Evolutionary conservation across 495 filamentous ascomycete species (phyloP).

Genomic region (Aspergillus homomorphus): DNA sequence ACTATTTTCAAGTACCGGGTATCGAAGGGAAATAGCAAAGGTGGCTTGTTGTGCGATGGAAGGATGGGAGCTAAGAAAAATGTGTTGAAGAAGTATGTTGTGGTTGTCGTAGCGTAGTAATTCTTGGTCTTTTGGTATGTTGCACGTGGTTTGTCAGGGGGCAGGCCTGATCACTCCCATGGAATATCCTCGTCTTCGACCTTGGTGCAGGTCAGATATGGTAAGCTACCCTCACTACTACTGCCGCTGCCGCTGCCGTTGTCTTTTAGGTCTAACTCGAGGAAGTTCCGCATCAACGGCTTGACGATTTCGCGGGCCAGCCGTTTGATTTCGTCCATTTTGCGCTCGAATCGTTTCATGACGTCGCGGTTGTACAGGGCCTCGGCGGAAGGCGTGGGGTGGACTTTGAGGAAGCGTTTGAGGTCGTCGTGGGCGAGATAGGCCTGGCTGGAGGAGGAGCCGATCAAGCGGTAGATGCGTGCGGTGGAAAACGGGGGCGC

Average conservation of each 20-base stretch:
- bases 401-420: slow-evolving; percentile 79
- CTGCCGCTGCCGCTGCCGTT: slow-evolving; percentile 31
- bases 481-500: slow-evolving; percentile 41
- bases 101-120: too few species aligned
- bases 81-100: too few species aligned
- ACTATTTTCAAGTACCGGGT: background rate
- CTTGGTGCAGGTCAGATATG: slow-evolving; percentile 77
- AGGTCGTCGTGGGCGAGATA: slow-evolving; percentile 84
- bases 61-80: too few species aligned
- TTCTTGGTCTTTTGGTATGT: too few species aligned
- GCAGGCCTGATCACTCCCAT: slow-evolving; percentile 67
- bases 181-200: slow-evolving; percentile 75
- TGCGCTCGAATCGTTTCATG: slow-evolving; percentile 74
- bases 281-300: slow-evolving; percentile 77
- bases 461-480: slow-evolving; percentile 69
- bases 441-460: slow-evolving; percentile 50
- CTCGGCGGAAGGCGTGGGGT: slow-evolving; percentile 44
- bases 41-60: too few species aligned
- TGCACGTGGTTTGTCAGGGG: too few species aligned
- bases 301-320: slow-evolving; percentile 79
- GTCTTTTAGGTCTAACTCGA: slow-evolving; percentile 67
- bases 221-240: slow-evolving; percentile 45
- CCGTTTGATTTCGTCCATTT: slow-evolving; percentile 81
- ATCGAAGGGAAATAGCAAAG: slow-evolving; percentile 11
- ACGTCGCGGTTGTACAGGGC: slow-evolving; percentile 72